Evolutionary conservation across 1,284 basidiomycete genomes (phyloP).

Genomic region (Ceratobasidium sp.): DNA sequence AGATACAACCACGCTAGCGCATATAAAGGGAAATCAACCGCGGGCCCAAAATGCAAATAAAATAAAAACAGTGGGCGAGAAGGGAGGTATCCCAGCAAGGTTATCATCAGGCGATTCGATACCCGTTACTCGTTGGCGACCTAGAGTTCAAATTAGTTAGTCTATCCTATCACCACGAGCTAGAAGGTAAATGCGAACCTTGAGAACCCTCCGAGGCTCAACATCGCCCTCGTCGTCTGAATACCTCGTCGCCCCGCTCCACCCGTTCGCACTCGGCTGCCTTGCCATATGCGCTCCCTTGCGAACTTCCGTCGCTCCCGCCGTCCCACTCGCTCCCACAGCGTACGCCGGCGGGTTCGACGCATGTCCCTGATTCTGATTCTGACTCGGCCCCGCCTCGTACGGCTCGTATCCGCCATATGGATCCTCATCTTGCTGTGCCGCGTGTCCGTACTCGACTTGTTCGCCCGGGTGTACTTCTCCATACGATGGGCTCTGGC

Average conservation of each 20-base stretch:
- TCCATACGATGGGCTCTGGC: conserved; percentile 18
- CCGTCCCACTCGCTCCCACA: background rate
- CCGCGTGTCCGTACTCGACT: conserved; percentile 30
- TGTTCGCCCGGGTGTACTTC: conserved; percentile 30
- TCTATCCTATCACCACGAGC: too few relatives aligned
- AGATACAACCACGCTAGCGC: too few relatives aligned
- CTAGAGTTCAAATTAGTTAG: background rate
- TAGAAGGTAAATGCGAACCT: background rate
- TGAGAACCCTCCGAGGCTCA: conserved; percentile 23
- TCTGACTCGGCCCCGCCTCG: background rate
- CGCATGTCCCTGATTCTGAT: background rate
- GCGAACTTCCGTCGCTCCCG: conserved; percentile 10
- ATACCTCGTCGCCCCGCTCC: conserved; percentile 21
- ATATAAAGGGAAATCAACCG: background rate
- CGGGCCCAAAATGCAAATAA: background rate
- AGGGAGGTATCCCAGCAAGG: conserved; percentile 25
- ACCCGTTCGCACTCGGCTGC: conserved; percentile 13
- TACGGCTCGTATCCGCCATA: conserved; percentile 30
- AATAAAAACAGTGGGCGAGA: background rate
- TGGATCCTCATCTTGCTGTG: conserved; percentile 8
- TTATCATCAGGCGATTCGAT: conserved; percentile 8
- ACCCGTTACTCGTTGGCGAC: conserved; percentile 20
- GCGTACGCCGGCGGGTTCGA: conserved; percentile 17
- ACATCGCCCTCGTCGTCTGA: conserved; percentile 21
- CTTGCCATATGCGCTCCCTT: conserved; percentile 11